Base-by-base conservation (phyloP, 192 early-diverging fungal species). In the Jimgerdemannia flammicorona region DNA sequence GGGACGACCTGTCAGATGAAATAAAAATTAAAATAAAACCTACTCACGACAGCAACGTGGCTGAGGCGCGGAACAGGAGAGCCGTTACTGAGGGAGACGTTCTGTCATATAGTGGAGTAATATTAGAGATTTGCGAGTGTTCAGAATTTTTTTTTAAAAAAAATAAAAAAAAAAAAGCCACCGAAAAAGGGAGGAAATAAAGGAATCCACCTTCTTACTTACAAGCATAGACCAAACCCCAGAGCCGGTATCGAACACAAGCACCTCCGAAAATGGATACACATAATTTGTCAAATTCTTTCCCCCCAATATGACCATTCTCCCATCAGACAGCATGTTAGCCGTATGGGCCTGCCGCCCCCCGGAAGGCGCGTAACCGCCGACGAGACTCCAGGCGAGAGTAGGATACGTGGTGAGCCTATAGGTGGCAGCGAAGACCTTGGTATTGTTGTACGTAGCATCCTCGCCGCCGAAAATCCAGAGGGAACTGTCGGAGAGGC, bases 391-490 rank as follows among this genome's bases (percentile, higher is more conserved):
- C 67, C 64, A 74, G 43, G 66, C 67, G 7, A 68, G 67, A 17
- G 67, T 20, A 4, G 20, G 67, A 4, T 68, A n/a, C 19, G 67
- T 20, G 4, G 4, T 43, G 7, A 73, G 64, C 3, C 72, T 11
- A 49, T 64, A 73, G 29, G 72, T 73, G 8, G 63, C 65, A 43
- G 63, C 65, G 72, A 64, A 73, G n/a, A n/a, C n/a, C 11, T 65
- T 43, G 64, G 64, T 44, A 39, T 1, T 69, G 3, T 40, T 49
- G 69, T 42, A 20, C 1, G 67, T 41, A 0, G 3, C 42, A 3
- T 66, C n/a, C 59, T 74, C 74, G 11, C 74, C 74, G 17, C 74
- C 74, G 44, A 74, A 74, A 3, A 74, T 74, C 17, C 69, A 74
- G 10, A 65, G 39, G 59, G 3, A 20, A 19, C 41, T 44, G 67